These are phyloP conservation scores for Rhodotorula glutinis DNA, from an alignment of 1,284 basidiomycete species.

Conservation along the genomic window DNA sequence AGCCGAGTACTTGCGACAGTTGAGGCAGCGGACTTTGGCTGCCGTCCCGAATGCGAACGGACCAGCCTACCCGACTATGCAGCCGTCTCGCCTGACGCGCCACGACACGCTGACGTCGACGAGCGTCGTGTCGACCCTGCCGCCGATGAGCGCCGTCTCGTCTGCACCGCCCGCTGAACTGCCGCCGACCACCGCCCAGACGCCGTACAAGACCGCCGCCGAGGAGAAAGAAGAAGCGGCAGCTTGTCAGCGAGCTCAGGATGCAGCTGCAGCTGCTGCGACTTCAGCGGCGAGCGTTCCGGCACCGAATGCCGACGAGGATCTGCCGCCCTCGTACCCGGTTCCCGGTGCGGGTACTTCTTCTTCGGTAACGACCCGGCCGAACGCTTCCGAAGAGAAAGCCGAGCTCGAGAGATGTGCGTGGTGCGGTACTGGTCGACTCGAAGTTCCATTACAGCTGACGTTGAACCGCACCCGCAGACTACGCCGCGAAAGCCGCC, in stretches of 20 bases:
- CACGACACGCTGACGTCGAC: no score
- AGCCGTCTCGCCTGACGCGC: background rate
- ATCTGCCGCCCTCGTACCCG: conserved; percentile 14
- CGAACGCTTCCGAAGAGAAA: conserved; percentile 18
- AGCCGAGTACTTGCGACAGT: conserved; percentile 24
- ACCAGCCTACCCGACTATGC: background rate
- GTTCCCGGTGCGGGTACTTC: background rate
- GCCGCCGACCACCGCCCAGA: background rate
- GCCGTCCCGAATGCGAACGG: background rate
- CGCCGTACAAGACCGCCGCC: conserved; percentile 18
- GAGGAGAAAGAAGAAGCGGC: conserved; percentile 21
- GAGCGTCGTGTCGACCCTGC: background rate
- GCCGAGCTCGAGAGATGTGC: conserved; percentile 14
- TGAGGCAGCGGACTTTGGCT: conserved; percentile 7
- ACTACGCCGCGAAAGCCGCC: conserved; percentile 25
- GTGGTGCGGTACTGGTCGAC: background rate
- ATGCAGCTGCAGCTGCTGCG: background rate
- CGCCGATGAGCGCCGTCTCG: background rate
- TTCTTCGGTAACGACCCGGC: background rate
- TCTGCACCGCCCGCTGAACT: background rate
- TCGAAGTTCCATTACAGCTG: background rate
- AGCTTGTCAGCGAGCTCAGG: conserved; percentile 7
- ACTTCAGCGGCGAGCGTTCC: background rate
- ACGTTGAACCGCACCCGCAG: no score
- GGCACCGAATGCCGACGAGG: background rate